These are phyloP conservation scores for Syzygium jambos DNA, from an alignment of 345 rosid species.

Conservation along the genomic window DNA sequence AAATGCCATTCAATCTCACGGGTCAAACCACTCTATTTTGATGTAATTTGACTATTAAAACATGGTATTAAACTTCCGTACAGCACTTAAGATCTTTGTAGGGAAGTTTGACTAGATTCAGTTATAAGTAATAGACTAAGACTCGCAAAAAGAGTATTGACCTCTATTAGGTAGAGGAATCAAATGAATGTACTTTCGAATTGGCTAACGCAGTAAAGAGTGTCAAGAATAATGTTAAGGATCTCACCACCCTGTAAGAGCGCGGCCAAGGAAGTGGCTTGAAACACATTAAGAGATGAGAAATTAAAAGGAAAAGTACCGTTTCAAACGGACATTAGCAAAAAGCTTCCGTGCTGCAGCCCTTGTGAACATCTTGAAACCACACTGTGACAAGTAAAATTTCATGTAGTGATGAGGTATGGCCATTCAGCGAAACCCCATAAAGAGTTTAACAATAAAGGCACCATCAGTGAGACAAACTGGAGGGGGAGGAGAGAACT, in stretches of 20 bases:
- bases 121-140: not conserved
- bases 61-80: not conserved
- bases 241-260: not conserved
- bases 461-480: not conserved
- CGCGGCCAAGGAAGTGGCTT: not conserved
- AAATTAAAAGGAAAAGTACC: constrained; percentile 26
- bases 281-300: not conserved
- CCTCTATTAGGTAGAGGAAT: not conserved
- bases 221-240: not conserved
- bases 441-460: not conserved
- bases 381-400: constrained; percentile 55
- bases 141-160: not conserved
- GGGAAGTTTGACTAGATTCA: not conserved
- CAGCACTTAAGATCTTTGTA: not conserved
- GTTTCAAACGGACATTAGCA: constrained; percentile 72
- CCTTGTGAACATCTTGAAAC: constrained; percentile 98
- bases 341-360: constrained; percentile 96
- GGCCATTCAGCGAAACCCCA: not conserved
- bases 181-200: not conserved
- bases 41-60: not conserved
- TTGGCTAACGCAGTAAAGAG: not conserved
- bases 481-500: not conserved
- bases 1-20: not conserved
- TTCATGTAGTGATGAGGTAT: not conserved
- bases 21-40: not conserved